A percentile compares a stretch with the other conserved stretches of the same genome.
Conservation (phyloP, 208 protist genomes). For the Leishmania martiniquensis region DNA sequence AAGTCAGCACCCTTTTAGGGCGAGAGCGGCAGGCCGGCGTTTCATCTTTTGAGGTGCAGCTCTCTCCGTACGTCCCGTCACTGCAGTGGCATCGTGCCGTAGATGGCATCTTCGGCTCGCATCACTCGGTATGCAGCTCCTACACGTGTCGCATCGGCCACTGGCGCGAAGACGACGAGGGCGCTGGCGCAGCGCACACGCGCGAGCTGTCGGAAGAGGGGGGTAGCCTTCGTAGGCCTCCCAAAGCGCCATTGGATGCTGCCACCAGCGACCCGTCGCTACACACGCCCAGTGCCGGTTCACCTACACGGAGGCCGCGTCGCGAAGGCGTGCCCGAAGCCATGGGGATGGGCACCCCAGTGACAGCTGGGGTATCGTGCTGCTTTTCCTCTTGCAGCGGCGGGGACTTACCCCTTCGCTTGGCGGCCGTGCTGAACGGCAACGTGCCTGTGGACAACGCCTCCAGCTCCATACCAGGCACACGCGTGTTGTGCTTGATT, state of each 20-base stretch:
- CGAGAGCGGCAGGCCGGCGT: not conserved
- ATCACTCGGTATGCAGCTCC: conserved; percentile 35
- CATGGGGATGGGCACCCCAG: not conserved
- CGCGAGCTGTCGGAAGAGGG: not conserved
- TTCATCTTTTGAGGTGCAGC: conserved; percentile 27
- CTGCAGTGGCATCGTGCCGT: conserved; percentile 52
- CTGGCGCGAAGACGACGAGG: not conserved
- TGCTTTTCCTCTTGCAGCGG: not conserved
- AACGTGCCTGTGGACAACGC: conserved; percentile 36
- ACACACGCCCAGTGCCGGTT: not conserved
- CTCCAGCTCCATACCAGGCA: not conserved
- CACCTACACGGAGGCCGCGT: not conserved
- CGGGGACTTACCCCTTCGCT: conserved; percentile 21
- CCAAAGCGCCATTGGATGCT: not conserved
- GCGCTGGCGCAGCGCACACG: not conserved
- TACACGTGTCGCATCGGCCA: conserved; percentile 10
- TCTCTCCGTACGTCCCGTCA: conserved; percentile 49
- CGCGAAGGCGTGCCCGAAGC: not conserved
- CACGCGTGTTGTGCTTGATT: conserved; percentile 13
- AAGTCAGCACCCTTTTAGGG: too few species aligned
- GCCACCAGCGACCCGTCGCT: not conserved
- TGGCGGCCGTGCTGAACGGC: conserved; percentile 55
- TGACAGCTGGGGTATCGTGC: not conserved
- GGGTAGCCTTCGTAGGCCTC: not conserved
- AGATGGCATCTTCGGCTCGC: conserved; percentile 67